Evolutionary conservation across 768 basidiomycete genomes (phyloP).

Genomic region (Cystobasidiopsis lactophilus): DNA sequence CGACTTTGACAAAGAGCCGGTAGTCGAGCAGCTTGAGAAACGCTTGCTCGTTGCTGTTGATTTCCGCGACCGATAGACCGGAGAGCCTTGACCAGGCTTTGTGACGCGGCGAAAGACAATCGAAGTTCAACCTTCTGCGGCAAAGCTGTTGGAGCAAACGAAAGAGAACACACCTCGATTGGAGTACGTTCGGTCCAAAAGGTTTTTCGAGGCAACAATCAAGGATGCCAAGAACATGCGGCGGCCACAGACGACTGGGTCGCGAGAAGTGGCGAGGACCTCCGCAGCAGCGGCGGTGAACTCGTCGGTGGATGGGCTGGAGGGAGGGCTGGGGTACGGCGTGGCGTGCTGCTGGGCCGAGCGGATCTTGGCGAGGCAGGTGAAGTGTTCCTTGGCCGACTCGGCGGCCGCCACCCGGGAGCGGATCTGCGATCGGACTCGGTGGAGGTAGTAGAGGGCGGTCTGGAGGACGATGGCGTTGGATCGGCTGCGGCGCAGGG

Average conservation of each 20-base stretch:
- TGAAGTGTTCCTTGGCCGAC: conserved; percentile 20
- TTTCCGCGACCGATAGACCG: conserved; percentile 65
- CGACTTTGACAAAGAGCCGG: conserved; percentile 13
- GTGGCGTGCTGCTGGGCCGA: neutral
- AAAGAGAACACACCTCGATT: conserved; percentile 29
- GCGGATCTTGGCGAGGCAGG: neutral
- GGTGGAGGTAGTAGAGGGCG: conserved; percentile 62
- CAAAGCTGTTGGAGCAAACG: neutral
- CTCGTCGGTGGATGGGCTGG: neutral
- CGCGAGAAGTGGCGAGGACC: conserved; percentile 3
- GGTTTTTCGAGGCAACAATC: conserved; percentile 75
- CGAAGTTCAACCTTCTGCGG: no score
- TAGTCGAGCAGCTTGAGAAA: conserved; percentile 62
- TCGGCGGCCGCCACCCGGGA: conserved; percentile 38
- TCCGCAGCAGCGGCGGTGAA: neutral
- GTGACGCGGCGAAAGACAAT: conserved; percentile 16
- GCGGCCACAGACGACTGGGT: conserved; percentile 50
- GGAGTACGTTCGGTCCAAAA: conserved; percentile 79
- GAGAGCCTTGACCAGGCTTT: conserved; percentile 75
- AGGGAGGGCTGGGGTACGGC: neutral
- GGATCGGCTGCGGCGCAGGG: conserved; percentile 63
- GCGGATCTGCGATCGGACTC: conserved; percentile 47
- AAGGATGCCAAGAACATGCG: conserved; percentile 70
- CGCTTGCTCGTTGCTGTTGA: conserved; percentile 68
- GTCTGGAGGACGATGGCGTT: conserved; percentile 66